These are phyloP conservation scores for Backusella macrospora DNA, from an alignment of 192 early-diverging fungal genomes.

Conservation along the genomic window DNA sequence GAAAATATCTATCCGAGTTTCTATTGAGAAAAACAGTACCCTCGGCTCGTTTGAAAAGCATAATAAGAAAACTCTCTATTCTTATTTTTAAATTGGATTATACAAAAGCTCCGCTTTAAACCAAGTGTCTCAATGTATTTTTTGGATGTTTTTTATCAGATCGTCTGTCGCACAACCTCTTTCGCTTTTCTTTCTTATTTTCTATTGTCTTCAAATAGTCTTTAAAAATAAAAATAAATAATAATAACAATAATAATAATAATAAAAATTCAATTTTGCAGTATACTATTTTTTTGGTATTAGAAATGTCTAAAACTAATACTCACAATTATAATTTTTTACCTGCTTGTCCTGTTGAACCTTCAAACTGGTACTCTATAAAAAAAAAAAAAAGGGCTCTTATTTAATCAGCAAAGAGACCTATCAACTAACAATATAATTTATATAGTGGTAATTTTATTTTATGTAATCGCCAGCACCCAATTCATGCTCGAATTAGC, in stretches of 20 bases:
- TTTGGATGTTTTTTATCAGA: background rate
- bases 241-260: background rate
- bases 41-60: background rate
- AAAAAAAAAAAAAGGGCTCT: background rate
- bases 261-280: background rate
- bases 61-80: background rate
- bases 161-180: background rate
- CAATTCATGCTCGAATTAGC: constrained; percentile 33
- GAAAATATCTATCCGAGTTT: background rate
- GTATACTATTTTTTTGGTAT: no score
- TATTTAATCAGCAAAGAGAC: no score
- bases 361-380: background rate
- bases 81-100: background rate
- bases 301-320: background rate
- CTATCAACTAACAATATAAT: background rate
- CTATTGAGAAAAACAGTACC: background rate
- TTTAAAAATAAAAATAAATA: no score
- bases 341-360: background rate
- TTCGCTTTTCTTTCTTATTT: background rate
- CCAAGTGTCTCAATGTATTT: background rate
- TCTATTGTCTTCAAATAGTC: background rate
- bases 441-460: background rate
- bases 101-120: constrained; percentile 1
- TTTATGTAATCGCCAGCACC: constrained; percentile 29
- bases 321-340: background rate